Evolutionary conservation across 1,284 basidiomycete species (phyloP), one percentile per base, ranked within the genome.

Genomic region (Neonothopanus nambi): DNA sequence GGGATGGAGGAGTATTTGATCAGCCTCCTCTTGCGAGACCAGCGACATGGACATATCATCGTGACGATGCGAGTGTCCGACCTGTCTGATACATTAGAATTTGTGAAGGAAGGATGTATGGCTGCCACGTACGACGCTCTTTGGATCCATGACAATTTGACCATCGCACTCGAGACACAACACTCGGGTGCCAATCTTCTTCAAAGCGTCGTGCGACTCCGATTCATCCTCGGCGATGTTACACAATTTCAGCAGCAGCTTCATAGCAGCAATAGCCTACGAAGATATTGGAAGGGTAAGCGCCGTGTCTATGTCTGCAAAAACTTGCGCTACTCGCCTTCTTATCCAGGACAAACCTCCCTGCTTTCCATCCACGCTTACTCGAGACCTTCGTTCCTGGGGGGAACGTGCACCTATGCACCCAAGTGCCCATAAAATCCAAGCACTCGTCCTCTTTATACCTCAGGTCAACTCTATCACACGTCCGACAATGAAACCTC

Each of bases 41-140:
- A 80, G 6, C 1, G 59, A 57, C 12, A 87, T 57, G 21, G 74
- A 51, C 77, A 82, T 81, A 12, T 68, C 59, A 0, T 81, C 77
- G 60, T 89, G 87, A 20, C 87, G 78, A 58, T 81, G 80, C 39
- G 76, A 76, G 64, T 89, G 87, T 0, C 79, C 79, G 41, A 79
- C 64, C 85, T 88, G 57, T 18, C 15, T n/a, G n/a, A n/a, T n/a
- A n/a, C n/a, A n/a, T n/a, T n/a, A n/a, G n/a, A n/a, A n/a, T n/a
- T n/a, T n/a, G n/a, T n/a, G n/a, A n/a, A n/a, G n/a, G n/a, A n/a
- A n/a, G n/a, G n/a, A n/a, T n/a, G n/a, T n/a, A n/a, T n/a, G 30
- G 46, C 40, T 28, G 13, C 20, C 17, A 65, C 78, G 52, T 61
- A 84, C 87, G 43, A 85, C 67, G 48, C 65, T 74, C n/a, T 67